Evolutionary conservation across 805 yeast genomes (phyloP), one percentile per base, ranked within the genome.

Genomic region (Candida qinlingensis): DNA sequence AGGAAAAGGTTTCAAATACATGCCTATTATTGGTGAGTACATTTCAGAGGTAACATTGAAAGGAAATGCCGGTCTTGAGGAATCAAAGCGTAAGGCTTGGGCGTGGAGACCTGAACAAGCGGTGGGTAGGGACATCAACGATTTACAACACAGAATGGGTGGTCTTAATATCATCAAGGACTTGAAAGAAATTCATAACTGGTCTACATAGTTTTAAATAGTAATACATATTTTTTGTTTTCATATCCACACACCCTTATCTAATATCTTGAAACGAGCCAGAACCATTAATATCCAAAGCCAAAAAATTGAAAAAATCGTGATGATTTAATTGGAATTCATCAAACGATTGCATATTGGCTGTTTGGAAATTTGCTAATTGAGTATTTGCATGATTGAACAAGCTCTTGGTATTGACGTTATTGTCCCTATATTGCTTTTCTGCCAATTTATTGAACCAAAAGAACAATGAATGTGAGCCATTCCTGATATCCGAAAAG

Each of bases 71-170:
- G 55, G 61, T 1, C 44, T 69, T 6, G 64, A 55, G 5, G 59
- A 60, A 37, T 57, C 52, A 37, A 58, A 56, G 42, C 43, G 58
- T 31, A 39, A 45, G 25, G 56, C 62, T 4, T 68, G 72, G 72
- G 48, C 48, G 37, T 69, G 73, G 73, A 64, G 71, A 59, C 69
- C 71, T 7, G 64, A 65, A 37, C 45, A 51, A 7, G 65, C 65
- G 0, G 42, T 40, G 7, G 59, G 54, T 57, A 45, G 68, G 57
- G 53, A 55, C 48, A 34, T 62, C 50, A 57, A 58, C 36, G 51
- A 56, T 11, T 19, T 54, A 11, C 67, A 65, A 38, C 51, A 47
- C 8, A 57, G 71, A 45, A 51, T 53, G 44, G 71, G 71, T 28
- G 71, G 69, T 9, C 49, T 52, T 4, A 61, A 66, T 13, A 42